phyloP scores from a whole-genome alignment of 2,329 filamentous ascomycete genomes.

The Talaromyces sp. region DNA sequence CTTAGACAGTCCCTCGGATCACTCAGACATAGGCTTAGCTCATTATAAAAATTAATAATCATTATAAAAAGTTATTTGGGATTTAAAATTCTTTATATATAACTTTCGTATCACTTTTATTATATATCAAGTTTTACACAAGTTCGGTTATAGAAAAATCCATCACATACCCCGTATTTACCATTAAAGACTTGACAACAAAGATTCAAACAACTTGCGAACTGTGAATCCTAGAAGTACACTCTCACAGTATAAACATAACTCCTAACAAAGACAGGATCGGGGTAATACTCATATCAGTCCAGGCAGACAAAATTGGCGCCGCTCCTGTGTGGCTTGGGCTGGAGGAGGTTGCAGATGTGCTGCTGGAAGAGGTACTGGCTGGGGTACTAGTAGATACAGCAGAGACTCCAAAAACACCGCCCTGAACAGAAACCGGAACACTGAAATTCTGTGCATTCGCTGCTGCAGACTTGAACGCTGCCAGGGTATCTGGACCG shows the following conservation, averaged over 20 bases:
- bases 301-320: not conserved
- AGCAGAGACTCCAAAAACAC: slow-evolving; percentile 4
- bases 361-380: not conserved
- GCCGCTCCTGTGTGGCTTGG: slow-evolving; percentile 3
- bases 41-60: too few relatives aligned
- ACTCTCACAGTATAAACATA: not conserved
- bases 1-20: too few relatives aligned
- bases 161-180: not conserved
- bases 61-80: too few relatives aligned
- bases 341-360: not conserved
- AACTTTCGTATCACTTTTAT: not conserved
- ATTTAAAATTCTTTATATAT: not conserved
- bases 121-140: not conserved
- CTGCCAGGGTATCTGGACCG: slow-evolving; percentile 2
- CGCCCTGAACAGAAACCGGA: not conserved
- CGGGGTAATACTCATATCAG: not conserved
- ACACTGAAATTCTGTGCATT: not conserved
- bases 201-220: not conserved
- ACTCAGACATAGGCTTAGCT: too few relatives aligned
- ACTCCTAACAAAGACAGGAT: not conserved
- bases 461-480: not conserved
- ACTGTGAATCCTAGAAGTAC: not conserved
- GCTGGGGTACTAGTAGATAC: not conserved
- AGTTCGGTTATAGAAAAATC: not conserved
- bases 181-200: not conserved